Percentiles rank a stretch among this genome's conserved stretches.
phyloP scores from a whole-genome alignment of 768 basidiomycete species.

The Sutorius australiensis region DNA sequence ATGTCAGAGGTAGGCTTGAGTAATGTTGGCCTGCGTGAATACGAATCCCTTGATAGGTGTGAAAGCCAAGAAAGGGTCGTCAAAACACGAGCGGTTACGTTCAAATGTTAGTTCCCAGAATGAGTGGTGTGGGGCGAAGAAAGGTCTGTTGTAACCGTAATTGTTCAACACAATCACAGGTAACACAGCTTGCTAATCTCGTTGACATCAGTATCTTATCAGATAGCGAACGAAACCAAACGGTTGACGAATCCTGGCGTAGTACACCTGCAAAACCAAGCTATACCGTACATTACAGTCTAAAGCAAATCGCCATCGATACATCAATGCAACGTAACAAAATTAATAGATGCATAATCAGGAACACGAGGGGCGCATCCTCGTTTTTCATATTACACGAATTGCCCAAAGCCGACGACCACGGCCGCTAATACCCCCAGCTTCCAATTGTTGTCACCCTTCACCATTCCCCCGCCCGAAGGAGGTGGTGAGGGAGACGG shows the following conservation, averaged over 20 bases:
- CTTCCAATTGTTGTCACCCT: neutral
- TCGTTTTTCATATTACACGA: constrained; percentile 7
- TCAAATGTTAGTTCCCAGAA: neutral
- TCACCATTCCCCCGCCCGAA: neutral
- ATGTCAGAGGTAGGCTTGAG: neutral
- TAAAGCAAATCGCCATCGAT: neutral
- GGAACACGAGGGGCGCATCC: neutral
- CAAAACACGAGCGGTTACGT: neutral
- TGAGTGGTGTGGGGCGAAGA: constrained; percentile 1
- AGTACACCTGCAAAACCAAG: neutral
- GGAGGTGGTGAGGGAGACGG: neutral
- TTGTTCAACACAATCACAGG: neutral
- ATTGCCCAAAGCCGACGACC: constrained; percentile 1
- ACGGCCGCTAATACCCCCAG: constrained; percentile 1
- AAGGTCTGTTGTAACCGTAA: neutral
- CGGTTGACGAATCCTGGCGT: neutral
- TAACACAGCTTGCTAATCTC: constrained; percentile 14
- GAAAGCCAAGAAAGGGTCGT: neutral
- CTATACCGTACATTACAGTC: neutral
- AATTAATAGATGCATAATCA: neutral
- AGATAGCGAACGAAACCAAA: neutral
- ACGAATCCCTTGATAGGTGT: neutral
- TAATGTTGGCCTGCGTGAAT: neutral
- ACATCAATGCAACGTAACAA: constrained; percentile 4
- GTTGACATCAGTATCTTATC: constrained; percentile 19